phyloP scores from a whole-genome alignment of 208 protist genomes.

The Dictyostelium gargantuum region DNA sequence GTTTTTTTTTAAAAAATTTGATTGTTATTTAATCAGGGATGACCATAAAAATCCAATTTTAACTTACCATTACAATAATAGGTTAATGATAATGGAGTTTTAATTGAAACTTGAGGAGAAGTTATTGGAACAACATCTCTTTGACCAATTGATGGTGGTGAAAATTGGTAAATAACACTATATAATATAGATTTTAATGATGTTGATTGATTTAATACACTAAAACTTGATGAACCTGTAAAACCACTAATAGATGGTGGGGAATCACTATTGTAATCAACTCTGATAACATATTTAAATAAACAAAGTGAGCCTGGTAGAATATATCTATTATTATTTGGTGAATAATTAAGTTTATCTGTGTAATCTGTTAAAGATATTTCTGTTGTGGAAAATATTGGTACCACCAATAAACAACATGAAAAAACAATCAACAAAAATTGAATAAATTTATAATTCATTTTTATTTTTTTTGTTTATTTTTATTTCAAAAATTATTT shows the following conservation, averaged over 20 bases:
- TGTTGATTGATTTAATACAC: neutral
- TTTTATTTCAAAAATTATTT: neutral
- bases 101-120: neutral
- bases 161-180: no score
- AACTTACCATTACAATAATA: neutral
- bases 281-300: neutral
- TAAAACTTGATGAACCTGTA: neutral
- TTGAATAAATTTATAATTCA: no score
- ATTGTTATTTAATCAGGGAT: neutral
- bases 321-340: neutral
- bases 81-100: neutral
- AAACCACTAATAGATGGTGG: neutral
- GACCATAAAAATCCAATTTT: neutral
- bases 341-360: neutral
- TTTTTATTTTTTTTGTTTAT: no score
- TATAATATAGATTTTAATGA: no score
- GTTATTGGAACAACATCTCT: no score
- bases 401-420: no score
- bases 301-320: accelerated
- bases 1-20: neutral
- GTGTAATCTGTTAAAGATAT: neutral
- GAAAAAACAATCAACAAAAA: no score
- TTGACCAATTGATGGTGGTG: no score
- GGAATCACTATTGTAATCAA: neutral
- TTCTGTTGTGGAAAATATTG: no score